Base-by-base conservation (phyloP, 352 stramenopile genomes). In the Albugo candida region DNA sequence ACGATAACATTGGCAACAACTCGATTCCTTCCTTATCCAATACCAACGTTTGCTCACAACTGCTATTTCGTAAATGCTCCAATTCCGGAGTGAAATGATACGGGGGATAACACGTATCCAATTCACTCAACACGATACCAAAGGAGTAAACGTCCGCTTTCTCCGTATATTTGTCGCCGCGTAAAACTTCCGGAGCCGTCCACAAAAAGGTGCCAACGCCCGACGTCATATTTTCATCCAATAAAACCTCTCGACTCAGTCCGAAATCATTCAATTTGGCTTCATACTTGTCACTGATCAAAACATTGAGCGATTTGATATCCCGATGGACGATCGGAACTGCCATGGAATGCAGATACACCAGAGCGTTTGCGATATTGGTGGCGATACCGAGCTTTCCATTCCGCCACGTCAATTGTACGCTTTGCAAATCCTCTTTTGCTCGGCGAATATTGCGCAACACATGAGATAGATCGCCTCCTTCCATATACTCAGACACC, bases 91-190 rank as follows among this genome's bases (percentile, higher is more conserved):
- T n/a, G n/a, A n/a, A n/a, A n/a, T n/a, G n/a, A n/a, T 31, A 31
- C 3, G 24, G 24, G 8, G 8, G 24, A 31, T 31, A 8, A 31
- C 67, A 75, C 49, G 78, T 87, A 43, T 92, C 78, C 24, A 92
- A 54, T 53, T 92, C 78, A 38, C 65, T 83, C 20, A 92, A 64
- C 52, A 92, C 78, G 45, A 92, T 73, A 52, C 79, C 79, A 45
- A 83, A 92, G 59, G 79, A 89, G 69, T 87, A 92, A 42, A 92
- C 70, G 45, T 92, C 79, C 20, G 75, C 74, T 57, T 85, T 67
- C 47, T 92, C 79, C 21, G 67, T 81, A 60, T 92, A 92, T 58
- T 88, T 85, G 42, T 87, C 74, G 16, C 79, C 79, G 10, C 86
- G 66, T 71, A 92, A 86, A 19, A 92, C 79, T 49, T 92, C 79